phyloP scores from a whole-genome alignment of 148 eudicot species.

The Chenopodium suecicum region DNA sequence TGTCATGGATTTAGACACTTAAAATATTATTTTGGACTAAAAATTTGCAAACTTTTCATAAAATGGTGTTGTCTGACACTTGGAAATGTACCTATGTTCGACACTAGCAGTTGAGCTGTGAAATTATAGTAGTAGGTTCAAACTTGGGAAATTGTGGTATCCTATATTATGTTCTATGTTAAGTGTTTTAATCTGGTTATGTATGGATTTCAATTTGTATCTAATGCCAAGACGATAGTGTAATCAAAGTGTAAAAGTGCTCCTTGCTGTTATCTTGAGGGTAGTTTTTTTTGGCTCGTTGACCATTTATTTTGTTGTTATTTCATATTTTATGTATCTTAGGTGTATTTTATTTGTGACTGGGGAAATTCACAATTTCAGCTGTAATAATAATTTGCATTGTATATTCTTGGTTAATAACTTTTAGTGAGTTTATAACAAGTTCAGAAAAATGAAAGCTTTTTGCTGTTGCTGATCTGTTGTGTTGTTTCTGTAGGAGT shows the following conservation, averaged over 20 bases:
- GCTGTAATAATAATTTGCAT: background rate
- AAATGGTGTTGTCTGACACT: background rate
- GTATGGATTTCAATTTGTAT: background rate
- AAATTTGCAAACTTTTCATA: background rate
- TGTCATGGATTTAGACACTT: background rate
- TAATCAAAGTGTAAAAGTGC: background rate
- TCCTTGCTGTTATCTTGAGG: background rate
- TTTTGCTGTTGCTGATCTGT: slow-evolving; percentile 13
- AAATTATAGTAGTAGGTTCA: background rate
- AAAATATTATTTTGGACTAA: background rate
- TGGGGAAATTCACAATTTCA: no score
- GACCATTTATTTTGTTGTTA: background rate
- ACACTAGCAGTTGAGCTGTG: no score
- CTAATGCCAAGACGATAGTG: background rate
- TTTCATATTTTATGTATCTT: background rate
- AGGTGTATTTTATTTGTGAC: background rate
- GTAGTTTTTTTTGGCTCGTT: background rate
- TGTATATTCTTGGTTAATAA: background rate
- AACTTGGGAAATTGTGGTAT: background rate
- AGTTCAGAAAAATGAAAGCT: background rate
- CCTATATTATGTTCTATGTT: background rate
- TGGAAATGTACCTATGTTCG: background rate
- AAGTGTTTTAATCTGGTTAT: background rate
- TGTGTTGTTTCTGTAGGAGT: slow-evolving; percentile 47
- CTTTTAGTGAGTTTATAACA: background rate